Evolutionary conservation across 495 filamentous ascomycete species (phyloP).

Genomic region (Penicillium nucicola): DNA sequence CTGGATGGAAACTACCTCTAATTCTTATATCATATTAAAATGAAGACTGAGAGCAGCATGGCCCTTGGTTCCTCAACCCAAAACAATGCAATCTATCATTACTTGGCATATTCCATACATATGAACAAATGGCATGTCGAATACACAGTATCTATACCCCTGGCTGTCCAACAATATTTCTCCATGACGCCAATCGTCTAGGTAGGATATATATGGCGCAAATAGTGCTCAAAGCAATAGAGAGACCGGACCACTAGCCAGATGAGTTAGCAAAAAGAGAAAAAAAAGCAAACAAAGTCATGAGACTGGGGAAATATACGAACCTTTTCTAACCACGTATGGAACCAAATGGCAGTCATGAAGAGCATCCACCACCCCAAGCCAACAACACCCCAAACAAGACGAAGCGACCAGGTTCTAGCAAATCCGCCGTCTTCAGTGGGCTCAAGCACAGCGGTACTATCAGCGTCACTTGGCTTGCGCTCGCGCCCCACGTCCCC

Average conservation of each 20-base stretch:
- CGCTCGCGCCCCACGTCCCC: conserved; percentile 43
- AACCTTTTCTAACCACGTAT: conserved; percentile 98
- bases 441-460: background rate
- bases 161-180: conserved; percentile 69
- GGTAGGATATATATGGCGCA: conserved; percentile 78
- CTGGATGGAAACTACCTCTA: no score
- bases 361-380: conserved; percentile 91
- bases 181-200: conserved; percentile 57
- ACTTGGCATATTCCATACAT: conserved; percentile 13
- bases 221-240: conserved; percentile 64
- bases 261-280: conserved; percentile 23
- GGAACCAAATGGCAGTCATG: conserved; percentile 97
- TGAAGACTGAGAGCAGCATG: background rate
- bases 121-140: background rate
- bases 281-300: no score
- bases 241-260: conserved; percentile 64
- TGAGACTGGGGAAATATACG: conserved; percentile 1
- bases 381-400: conserved; percentile 43
- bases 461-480: conserved; percentile 36
- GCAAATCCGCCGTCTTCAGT: conserved; percentile 17
- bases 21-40: background rate
- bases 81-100: conserved; percentile 14
- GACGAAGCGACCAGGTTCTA: conserved; percentile 49
- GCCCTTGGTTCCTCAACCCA: background rate
- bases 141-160: conserved; percentile 51